A percentile compares a stretch with the other conserved stretches of the same genome.
Evolutionary conservation across 768 basidiomycete genomes (phyloP).

Genomic region (Tricholoma flavovirens): DNA sequence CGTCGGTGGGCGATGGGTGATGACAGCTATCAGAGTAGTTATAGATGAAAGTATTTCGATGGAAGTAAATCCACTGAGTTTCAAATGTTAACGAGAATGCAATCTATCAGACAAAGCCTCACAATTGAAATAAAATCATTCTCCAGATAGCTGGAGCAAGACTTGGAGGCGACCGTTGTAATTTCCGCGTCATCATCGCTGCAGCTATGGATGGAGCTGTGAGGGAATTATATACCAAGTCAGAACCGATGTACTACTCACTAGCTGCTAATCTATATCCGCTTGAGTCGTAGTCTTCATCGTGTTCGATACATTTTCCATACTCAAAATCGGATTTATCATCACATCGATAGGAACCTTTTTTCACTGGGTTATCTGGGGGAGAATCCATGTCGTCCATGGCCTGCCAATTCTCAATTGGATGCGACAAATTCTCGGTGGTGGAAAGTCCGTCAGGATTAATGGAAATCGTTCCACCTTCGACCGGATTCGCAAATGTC

Average conservation of each 20-base stretch:
- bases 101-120: conserved; percentile 10
- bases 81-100: background rate
- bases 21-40: conserved; percentile 48
- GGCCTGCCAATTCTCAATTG: conserved; percentile 12
- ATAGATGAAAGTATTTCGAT: conserved; percentile 45
- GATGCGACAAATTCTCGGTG: background rate
- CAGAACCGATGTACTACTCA: background rate
- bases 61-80: conserved; percentile 35
- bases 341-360: conserved; percentile 9
- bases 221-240: background rate
- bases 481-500: conserved; percentile 24
- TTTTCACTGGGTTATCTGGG: conserved; percentile 2
- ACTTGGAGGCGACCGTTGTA: conserved; percentile 23
- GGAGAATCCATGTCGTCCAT: conserved; percentile 2
- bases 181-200: conserved; percentile 12
- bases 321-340: conserved; percentile 10
- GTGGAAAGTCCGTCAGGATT: conserved; percentile 8
- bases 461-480: conserved; percentile 6
- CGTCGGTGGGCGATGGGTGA: conserved; percentile 32
- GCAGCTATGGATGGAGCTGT: background rate
- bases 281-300: background rate
- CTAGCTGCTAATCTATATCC: background rate
- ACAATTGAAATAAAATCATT: conserved; percentile 54
- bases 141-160: conserved; percentile 44
- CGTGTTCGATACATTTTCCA: conserved; percentile 4